Percentiles rank a stretch among this genome's conserved stretches.
Evolutionary conservation across 2,329 filamentous ascomycete genomes (phyloP).

Genomic region (Purpureocillium takamizusanense): DNA sequence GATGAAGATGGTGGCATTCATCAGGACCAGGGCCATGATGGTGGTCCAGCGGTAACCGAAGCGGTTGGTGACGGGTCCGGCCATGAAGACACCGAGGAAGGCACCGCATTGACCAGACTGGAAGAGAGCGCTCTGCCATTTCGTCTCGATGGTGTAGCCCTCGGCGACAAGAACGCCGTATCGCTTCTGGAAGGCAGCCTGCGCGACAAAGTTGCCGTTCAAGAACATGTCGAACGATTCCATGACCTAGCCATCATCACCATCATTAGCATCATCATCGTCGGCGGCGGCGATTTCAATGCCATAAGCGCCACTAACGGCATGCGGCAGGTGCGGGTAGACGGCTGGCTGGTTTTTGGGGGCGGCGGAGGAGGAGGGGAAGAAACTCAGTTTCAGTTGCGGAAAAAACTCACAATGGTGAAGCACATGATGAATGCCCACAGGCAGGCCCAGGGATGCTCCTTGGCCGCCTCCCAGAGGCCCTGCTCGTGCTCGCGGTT

Average conservation of each 20-base stretch:
- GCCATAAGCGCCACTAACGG: too few species aligned
- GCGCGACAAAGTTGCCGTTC: conserved; percentile 36
- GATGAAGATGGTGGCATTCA: conserved; percentile 32
- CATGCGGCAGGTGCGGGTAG: too few species aligned
- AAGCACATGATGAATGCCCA: conserved; percentile 41
- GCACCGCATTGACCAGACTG: conserved; percentile 23
- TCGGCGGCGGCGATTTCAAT: too few species aligned
- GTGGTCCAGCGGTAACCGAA: conserved; percentile 28
- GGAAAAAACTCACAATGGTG: conserved; percentile 30
- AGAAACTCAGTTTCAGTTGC: not conserved
- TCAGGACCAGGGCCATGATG: conserved; percentile 23
- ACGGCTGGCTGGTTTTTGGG: too few species aligned
- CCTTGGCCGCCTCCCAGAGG: conserved; percentile 25
- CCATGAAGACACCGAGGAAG: conserved; percentile 24
- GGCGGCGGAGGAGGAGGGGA: conserved; percentile 1
- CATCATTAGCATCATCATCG: not conserved
- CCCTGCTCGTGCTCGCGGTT: conserved; percentile 32
- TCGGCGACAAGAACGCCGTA: conserved; percentile 23
- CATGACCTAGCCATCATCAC: conserved; percentile 30
- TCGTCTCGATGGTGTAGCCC: conserved; percentile 23
- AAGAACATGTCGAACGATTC: conserved; percentile 41
- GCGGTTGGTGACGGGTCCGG: conserved; percentile 25
- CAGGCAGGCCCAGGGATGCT: conserved; percentile 33
- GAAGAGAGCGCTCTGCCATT: conserved; percentile 30
- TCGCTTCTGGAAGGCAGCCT: conserved; percentile 22